Conservation (phyloP, 2,329 filamentous ascomycete species). For the Bretziella fagacearum region DNA sequence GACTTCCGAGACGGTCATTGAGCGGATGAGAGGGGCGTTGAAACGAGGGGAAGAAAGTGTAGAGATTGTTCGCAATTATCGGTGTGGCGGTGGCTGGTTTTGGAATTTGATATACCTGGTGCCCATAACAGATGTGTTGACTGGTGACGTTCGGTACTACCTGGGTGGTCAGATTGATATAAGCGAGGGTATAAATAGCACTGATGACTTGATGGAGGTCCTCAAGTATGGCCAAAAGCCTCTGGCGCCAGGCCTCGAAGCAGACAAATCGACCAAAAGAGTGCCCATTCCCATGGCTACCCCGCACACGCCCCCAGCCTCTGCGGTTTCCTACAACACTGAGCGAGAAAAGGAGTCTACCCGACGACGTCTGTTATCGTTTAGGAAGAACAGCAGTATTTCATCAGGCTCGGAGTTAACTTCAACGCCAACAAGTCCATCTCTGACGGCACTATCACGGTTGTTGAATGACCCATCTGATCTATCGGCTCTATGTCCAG, state of each 20-base stretch:
- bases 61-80: constrained; percentile 35
- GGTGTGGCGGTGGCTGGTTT: constrained; percentile 33
- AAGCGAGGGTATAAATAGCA: constrained; percentile 33
- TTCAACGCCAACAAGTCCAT: too few relatives aligned
- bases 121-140: constrained; percentile 29
- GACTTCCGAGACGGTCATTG: constrained; percentile 27
- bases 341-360: too few relatives aligned
- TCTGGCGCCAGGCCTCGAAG: too few relatives aligned
- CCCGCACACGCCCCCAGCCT: too few relatives aligned
- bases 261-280: too few relatives aligned
- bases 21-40: constrained; percentile 27
- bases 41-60: constrained; percentile 27
- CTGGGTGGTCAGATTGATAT: constrained; percentile 42
- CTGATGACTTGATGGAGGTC: constrained; percentile 13
- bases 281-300: too few relatives aligned
- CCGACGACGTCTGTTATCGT: too few relatives aligned
- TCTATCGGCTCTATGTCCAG: constrained; percentile 8
- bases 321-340: too few relatives aligned
- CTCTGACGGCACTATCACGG: too few relatives aligned
- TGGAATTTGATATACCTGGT: constrained; percentile 40
- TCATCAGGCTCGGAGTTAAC: too few relatives aligned
- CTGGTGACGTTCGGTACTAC: constrained; percentile 33
- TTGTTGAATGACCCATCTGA: too few relatives aligned
- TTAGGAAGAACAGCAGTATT: too few relatives aligned
- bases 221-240: not conserved